Base-by-base conservation (phyloP, 1,139 yeast species). In the Debaryomyces udenii region DNA sequence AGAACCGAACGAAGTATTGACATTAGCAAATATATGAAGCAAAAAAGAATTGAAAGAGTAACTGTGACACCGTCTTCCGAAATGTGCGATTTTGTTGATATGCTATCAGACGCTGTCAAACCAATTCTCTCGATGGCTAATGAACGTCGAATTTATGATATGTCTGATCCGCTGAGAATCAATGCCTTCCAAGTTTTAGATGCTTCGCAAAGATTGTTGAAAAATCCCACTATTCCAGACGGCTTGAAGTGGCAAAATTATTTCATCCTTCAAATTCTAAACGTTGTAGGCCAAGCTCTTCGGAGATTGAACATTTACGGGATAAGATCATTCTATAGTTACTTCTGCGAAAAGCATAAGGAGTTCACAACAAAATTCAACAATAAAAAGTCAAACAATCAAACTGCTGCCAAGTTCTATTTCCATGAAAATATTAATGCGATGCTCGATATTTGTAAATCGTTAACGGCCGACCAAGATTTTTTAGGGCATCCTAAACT, bases 1-100 rank as follows among this genome's bases (percentile, higher is more conserved):
- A 68, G 98, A 46, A 87, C 96, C 0, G 99, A 94, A 55, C 79
- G 78, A 35, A 85, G 94, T 51, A 72, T 81, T 20, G 98, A 94
- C 59, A 86, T 90, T n/a, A 68, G 72, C 11, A 81, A 76, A 53
- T 89, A 91, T 56, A 82, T 91, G 72, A 90, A 88, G 55, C 64
- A 69, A n/a, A 85, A 87, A 45, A 75, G 71, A 17, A 71, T 86
- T 9, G 83, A 78, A 22, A 74, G 84, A 53, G 64, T 86, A 6
- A 72, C 75, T 6, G 81, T 87, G 5, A 75, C 68, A 1, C 62
- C 71, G 10, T 76, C 81, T 2, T 62, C 66, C 1, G 86, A 83
- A 22, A 67, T 85, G 1, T 61, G 78, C 22, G 76, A 74, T 9
- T 68, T 80, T 28, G 57, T 87, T 22, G 74, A 78, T 3, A 50